Evolutionary conservation across 805 yeast genomes (phyloP).

Genomic region (Candida germanica): DNA sequence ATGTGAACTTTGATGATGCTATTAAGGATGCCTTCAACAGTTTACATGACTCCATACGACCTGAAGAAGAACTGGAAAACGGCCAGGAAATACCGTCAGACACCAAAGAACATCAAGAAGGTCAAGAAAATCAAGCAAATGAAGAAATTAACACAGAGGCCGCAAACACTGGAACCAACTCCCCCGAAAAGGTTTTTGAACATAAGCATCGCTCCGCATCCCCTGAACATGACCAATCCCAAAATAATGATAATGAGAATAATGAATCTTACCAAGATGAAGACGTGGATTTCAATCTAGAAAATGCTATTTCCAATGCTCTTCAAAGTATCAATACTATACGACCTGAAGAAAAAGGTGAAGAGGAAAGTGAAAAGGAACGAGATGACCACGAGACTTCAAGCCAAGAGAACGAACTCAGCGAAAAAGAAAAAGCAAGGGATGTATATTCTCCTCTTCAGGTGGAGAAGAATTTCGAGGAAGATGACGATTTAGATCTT

Average conservation of each 20-base stretch:
- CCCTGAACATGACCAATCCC: neutral
- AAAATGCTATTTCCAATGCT: conserved; percentile 14
- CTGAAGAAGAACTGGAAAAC: conserved; percentile 1
- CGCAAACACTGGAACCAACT: neutral
- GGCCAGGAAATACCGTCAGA: neutral
- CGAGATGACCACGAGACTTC: neutral
- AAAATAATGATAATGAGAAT: neutral
- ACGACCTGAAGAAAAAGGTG: neutral
- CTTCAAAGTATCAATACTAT: conserved; percentile 13
- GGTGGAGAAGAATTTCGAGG: conserved; percentile 9
- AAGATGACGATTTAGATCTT: conserved; percentile 22
- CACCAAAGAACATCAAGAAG: neutral
- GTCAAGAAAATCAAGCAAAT: no score
- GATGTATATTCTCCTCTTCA: conserved; percentile 11
- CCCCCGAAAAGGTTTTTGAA: neutral
- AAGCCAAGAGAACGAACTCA: neutral
- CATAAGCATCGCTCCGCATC: neutral
- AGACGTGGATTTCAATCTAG: conserved; percentile 12
- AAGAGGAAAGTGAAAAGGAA: conserved; percentile 1
- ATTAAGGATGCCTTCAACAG: conserved; percentile 27
- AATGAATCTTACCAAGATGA: neutral
- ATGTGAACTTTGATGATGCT: conserved; percentile 23
- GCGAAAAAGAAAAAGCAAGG: neutral
- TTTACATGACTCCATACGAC: conserved; percentile 7
- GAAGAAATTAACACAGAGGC: neutral